phyloP scores from a whole-genome alignment of 2,329 filamentous ascomycete species.

The Aspergillus neoniger region DNA sequence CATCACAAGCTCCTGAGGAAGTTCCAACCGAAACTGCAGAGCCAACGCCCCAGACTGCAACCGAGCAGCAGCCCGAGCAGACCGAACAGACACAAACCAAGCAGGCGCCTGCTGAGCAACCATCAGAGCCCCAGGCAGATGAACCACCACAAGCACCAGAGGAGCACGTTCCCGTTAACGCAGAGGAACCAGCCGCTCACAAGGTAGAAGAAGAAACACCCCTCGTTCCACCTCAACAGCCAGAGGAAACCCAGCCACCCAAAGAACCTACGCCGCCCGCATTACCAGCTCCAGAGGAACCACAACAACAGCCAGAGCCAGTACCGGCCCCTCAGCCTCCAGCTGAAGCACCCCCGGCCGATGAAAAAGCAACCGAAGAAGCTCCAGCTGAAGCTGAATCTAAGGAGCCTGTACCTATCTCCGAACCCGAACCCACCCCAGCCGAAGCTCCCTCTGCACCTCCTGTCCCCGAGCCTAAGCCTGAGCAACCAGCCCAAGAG shows the following conservation, averaged over 20 bases:
- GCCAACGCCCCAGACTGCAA: not conserved
- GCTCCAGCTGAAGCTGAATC: too few species aligned
- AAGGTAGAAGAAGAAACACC: not conserved
- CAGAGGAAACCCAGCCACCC: not conserved
- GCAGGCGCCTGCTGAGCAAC: constrained; percentile 1
- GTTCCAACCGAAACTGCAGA: not conserved
- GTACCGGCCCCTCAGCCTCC: not conserved
- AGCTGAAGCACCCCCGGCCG: not conserved
- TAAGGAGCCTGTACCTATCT: not conserved
- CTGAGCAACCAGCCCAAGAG: not conserved
- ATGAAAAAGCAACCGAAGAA: not conserved
- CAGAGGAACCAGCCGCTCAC: not conserved
- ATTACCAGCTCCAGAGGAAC: not conserved
- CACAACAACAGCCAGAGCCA: not conserved
- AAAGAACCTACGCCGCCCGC: not conserved
- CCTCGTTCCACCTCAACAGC: not conserved
- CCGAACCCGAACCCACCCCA: not conserved
- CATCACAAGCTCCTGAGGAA: not conserved
- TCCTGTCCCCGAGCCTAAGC: not conserved
- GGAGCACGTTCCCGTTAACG: not conserved
- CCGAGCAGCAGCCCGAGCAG: not conserved
- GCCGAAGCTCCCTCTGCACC: not conserved
- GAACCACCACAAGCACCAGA: not conserved
- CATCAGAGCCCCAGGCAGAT: constrained; percentile 7
- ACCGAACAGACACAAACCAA: not conserved